phyloP scores from a whole-genome alignment of 1,284 basidiomycete genomes.

The Ganoderma meredithae region DNA sequence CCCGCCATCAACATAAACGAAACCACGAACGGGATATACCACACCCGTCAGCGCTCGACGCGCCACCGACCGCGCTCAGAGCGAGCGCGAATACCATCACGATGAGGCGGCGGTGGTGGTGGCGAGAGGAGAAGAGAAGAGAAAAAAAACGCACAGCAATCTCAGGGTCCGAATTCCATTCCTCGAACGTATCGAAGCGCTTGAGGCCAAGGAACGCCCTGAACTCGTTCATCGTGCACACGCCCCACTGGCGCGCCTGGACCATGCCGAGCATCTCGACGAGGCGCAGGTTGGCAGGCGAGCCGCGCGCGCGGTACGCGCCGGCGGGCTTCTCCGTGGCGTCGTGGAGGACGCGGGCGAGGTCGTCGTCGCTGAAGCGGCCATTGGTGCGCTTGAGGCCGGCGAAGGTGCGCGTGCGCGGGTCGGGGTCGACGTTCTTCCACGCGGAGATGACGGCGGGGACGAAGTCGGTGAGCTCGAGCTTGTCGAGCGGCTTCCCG shows the following conservation, averaged over 20 bases:
- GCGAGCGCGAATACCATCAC: constrained; percentile 1
- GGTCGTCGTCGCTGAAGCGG: constrained; percentile 72
- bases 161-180: constrained; percentile 79
- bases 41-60: not conserved
- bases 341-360: constrained; percentile 71
- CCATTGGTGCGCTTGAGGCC: constrained; percentile 62
- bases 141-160: constrained; percentile 59
- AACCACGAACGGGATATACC: not conserved
- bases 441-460: constrained; percentile 35
- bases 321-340: constrained; percentile 73
- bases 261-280: constrained; percentile 80
- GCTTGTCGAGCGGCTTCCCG: constrained; percentile 38
- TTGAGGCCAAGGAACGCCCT: constrained; percentile 61
- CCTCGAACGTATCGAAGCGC: constrained; percentile 67
- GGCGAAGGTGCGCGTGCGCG: constrained; percentile 62
- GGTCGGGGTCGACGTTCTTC: constrained; percentile 46
- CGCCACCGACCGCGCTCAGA: not conserved
- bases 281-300: constrained; percentile 70
- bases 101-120: not conserved
- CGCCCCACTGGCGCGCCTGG: constrained; percentile 76
- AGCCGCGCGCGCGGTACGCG: constrained; percentile 80
- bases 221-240: constrained; percentile 78
- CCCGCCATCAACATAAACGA: not conserved
- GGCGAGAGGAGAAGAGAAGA: not conserved
- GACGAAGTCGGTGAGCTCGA: constrained; percentile 28